Percentiles rank a stretch among this genome's conserved stretches.
Evolutionary conservation across 1,139 yeast species (phyloP).

Genomic region (Sugiyamaella japonica): DNA sequence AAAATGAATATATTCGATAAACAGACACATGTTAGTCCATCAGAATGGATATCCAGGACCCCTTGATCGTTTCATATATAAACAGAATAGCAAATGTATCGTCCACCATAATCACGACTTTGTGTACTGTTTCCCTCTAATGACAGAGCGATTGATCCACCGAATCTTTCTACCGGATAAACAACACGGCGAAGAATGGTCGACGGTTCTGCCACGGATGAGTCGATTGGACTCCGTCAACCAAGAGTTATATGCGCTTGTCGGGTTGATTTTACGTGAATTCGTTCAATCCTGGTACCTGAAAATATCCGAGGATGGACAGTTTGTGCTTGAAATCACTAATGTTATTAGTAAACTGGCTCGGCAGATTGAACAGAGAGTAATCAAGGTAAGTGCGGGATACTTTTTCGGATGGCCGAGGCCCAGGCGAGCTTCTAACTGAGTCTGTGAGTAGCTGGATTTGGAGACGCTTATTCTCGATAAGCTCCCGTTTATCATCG

Average conservation of each 20-base stretch:
- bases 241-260: slow-evolving; percentile 46
- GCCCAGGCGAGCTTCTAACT: too few relatives aligned
- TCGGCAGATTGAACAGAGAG: slow-evolving; percentile 42
- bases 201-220: slow-evolving; percentile 39
- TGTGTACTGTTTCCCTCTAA: too few relatives aligned
- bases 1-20: neutral
- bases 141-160: slow-evolving; percentile 33
- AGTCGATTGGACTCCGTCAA: slow-evolving; percentile 43
- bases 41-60: neutral
- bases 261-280: slow-evolving; percentile 48
- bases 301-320: slow-evolving; percentile 44
- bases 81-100: too few relatives aligned
- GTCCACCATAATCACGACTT: too few relatives aligned
- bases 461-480: slow-evolving; percentile 44
- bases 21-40: neutral
- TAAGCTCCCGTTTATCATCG: slow-evolving; percentile 45
- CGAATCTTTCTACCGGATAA: slow-evolving; percentile 33
- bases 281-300: slow-evolving; percentile 51
- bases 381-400: slow-evolving; percentile 26
- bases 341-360: slow-evolving; percentile 44
- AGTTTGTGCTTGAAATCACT: slow-evolving; percentile 44
- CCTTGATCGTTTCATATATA: neutral
- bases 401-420: too few relatives aligned
- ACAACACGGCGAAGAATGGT: slow-evolving; percentile 24
- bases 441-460: too few relatives aligned